Conservation (phyloP, 2,329 filamentous ascomycete genomes). For the Aspergillus floridensis region DNA sequence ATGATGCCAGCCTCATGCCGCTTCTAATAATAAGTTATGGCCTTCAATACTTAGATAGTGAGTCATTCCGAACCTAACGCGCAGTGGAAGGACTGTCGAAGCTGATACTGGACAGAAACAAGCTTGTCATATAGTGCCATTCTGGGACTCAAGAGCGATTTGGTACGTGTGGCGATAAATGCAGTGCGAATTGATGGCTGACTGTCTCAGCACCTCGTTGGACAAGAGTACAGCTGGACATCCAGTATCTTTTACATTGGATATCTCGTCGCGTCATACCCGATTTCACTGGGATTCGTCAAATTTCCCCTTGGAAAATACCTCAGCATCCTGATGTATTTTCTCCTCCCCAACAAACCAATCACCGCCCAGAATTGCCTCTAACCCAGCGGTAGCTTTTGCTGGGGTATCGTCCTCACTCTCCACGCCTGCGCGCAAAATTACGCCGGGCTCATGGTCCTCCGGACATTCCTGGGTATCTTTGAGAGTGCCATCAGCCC, state of each 20-base stretch:
- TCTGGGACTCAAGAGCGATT: background rate
- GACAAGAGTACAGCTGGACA: constrained; percentile 21
- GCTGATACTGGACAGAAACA: too few species aligned
- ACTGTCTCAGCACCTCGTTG: background rate
- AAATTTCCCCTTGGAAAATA: constrained; percentile 35
- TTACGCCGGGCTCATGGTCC: background rate
- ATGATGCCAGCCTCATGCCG: too few species aligned
- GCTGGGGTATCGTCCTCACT: too few species aligned
- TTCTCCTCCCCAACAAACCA: background rate
- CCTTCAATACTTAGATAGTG: too few species aligned
- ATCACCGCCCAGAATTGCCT: constrained; percentile 13
- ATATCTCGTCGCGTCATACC: constrained; percentile 31
- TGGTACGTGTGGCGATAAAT: background rate
- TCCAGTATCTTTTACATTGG: constrained; percentile 29
- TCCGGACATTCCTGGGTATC: background rate
- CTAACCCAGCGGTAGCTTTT: constrained; percentile 5
- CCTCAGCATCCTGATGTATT: constrained; percentile 22
- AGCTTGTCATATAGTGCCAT: background rate
- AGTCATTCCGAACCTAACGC: too few species aligned
- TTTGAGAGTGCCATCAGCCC: background rate
- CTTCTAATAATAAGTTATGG: too few species aligned
- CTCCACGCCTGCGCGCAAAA: background rate
- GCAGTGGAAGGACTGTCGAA: too few species aligned
- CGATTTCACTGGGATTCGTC: constrained; percentile 33
- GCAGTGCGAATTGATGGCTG: background rate